Evolutionary conservation across 148 eudicot species (phyloP), one percentile per base, ranked within the genome.

Genomic region (Bassia scoparia): DNA sequence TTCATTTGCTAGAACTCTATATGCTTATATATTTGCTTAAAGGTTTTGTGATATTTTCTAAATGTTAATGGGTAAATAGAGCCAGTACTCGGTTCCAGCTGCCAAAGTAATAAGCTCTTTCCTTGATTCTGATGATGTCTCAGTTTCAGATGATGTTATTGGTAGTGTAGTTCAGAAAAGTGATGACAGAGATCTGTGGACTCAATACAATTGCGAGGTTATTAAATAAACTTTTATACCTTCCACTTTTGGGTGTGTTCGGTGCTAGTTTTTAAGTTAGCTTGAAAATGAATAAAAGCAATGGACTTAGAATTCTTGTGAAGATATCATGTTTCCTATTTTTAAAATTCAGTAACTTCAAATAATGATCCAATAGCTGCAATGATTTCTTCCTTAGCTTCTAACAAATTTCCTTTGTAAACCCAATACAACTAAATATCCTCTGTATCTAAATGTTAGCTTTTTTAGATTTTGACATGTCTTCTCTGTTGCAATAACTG

Each of bases 141-240:
- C 77, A 29, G 46, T 58, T 29, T 74, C 80, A 37, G 73, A 55
- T 50, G 72, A 61, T 38, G 65, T 46, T 49, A 68, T 67, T 52
- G 73, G 56, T 71, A 58, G 52, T 38, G 63, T 59, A 0, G 84
- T 68, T 49, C 67, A 67, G 33, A 85, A 86, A 76, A 56, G 84
- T 59, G 60, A 65, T 33, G 85, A 81, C 70, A 85, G 87, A 76
- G 96, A 94, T 80, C 84, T 94, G 74, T 94, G 97, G 97, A 87
- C 88, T 61, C 98, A 70, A 44, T 77, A 85, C 76, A 82, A 81
- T 18, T 91, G 98, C 79, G 80, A 89, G 98, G 98, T 93, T n/a
- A n/a, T n/a, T 35, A 76, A 41, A 46, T 66, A 49, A 67, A 8
- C 18, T 23, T 43, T 43, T 1, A 1, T 66, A 62, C 5, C 33